phyloP scores from a whole-genome alignment of 192 early-diverging fungal genomes.

The Phlyctochytrium arcticum region DNA sequence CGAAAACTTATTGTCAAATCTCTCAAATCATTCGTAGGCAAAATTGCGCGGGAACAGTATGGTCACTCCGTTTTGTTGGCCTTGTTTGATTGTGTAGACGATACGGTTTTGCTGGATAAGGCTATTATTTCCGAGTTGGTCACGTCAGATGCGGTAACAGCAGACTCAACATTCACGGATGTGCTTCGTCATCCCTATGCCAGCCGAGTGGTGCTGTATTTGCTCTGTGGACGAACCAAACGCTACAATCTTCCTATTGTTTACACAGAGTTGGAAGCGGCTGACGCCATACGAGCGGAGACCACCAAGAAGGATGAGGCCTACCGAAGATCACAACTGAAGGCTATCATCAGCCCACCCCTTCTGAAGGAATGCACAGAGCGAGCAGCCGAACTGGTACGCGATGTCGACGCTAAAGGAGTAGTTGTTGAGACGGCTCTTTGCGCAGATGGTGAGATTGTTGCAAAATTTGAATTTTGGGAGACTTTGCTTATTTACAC shows the following conservation, averaged over 20 bases:
- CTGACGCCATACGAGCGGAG: conserved; percentile 63
- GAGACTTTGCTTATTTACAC: too few relatives aligned
- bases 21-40: conserved; percentile 73
- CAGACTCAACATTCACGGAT: conserved; percentile 33
- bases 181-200: conserved; percentile 72
- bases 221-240: conserved; percentile 72
- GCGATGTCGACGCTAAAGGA: conserved; percentile 63
- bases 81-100: conserved; percentile 85
- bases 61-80: conserved; percentile 81
- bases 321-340: conserved; percentile 64
- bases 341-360: conserved; percentile 51
- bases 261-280: conserved; percentile 61
- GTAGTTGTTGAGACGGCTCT: conserved; percentile 47
- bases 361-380: conserved; percentile 57
- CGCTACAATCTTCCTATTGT: conserved; percentile 69
- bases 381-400: conserved; percentile 53
- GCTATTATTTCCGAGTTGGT: conserved; percentile 57
- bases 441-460: conserved; percentile 28
- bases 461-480: too few relatives aligned
- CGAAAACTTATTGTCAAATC: conserved; percentile 85
- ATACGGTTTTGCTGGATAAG: conserved; percentile 82
- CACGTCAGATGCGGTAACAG: conserved; percentile 34
- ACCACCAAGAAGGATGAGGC: conserved; percentile 82
- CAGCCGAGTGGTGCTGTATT: conserved; percentile 73
- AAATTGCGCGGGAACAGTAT: conserved; percentile 85